A percentile compares a stretch with the other conserved stretches of the same genome.
These are phyloP conservation scores for Phallus indusiatus DNA, from an alignment of 768 basidiomycete genomes.

Conservation along the genomic window DNA sequence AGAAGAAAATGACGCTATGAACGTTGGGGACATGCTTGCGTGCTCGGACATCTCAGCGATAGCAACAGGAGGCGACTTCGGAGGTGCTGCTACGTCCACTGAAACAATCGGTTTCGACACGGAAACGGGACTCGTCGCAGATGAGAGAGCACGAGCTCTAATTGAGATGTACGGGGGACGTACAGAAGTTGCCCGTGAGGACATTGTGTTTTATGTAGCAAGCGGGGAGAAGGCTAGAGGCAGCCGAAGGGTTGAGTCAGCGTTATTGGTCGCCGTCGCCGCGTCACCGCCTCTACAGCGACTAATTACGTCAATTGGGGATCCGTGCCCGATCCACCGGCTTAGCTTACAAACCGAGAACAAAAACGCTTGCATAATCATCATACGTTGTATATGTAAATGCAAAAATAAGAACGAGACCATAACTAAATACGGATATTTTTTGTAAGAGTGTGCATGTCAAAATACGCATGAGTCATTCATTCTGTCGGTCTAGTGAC, in stretches of 20 bases:
- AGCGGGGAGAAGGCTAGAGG: background rate
- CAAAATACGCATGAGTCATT: background rate
- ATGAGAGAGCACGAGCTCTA: constrained; percentile 5
- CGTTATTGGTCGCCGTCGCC: background rate
- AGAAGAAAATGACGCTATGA: constrained; percentile 44
- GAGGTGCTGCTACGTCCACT: constrained; percentile 10
- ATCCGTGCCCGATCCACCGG: background rate
- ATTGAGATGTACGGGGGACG: constrained; percentile 5
- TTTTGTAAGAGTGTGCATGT: background rate
- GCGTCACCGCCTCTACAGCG: background rate
- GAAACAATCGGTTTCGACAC: background rate
- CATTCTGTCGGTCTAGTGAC: constrained; percentile 29
- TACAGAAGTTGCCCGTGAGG: constrained; percentile 4
- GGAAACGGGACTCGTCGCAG: background rate
- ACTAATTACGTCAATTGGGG: background rate
- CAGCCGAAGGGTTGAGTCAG: background rate
- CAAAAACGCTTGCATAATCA: background rate
- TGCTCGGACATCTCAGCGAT: constrained; percentile 6
- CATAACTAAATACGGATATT: background rate
- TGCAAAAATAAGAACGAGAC: background rate
- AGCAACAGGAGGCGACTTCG: constrained; percentile 13
- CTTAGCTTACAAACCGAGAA: background rate
- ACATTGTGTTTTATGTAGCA: constrained; percentile 2
- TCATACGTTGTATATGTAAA: background rate
- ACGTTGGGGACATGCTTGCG: constrained; percentile 26